Evolutionary conservation across 805 yeast species (phyloP).

Genomic region (Saccharomycopsis schoenii): DNA sequence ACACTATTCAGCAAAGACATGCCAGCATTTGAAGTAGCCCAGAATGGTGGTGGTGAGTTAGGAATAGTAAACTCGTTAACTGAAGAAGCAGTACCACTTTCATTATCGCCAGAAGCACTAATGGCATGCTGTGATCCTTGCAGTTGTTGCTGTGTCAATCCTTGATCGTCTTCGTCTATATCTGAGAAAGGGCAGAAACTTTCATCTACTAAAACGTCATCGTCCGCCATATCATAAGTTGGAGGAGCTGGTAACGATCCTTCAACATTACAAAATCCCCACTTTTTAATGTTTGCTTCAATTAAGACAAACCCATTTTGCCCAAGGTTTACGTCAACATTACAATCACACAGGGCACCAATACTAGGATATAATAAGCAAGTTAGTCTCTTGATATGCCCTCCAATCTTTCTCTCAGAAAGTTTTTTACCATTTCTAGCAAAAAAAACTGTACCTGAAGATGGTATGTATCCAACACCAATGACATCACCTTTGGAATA

Average conservation of each 20-base stretch:
- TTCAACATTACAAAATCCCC: constrained; percentile 87
- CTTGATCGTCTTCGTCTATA: background rate
- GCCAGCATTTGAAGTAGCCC: constrained; percentile 16
- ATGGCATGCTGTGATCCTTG: background rate
- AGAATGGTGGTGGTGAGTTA: constrained; percentile 17
- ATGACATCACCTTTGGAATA: constrained; percentile 80
- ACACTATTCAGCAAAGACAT: constrained; percentile 1
- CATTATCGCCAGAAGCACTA: background rate
- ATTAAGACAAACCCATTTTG: constrained; percentile 83
- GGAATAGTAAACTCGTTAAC: constrained; percentile 7
- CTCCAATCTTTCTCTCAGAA: constrained; percentile 71
- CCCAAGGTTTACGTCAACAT: constrained; percentile 83
- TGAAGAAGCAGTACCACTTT: background rate
- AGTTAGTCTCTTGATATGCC: constrained; percentile 47
- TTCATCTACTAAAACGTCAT: constrained; percentile 52
- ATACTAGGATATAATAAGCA: constrained; percentile 63
- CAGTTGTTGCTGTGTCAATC: background rate
- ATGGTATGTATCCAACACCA: constrained; percentile 80
- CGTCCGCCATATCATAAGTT: constrained; percentile 69
- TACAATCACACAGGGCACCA: constrained; percentile 76
- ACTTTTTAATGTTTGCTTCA: constrained; percentile 86
- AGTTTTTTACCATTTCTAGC: constrained; percentile 90
- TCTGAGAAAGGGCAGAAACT: background rate
- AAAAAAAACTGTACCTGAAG: constrained; percentile 81
- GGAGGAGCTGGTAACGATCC: constrained; percentile 94